Base-by-base conservation (phyloP, 2,329 filamentous ascomycete species). In the Penicillium sp. region DNA sequence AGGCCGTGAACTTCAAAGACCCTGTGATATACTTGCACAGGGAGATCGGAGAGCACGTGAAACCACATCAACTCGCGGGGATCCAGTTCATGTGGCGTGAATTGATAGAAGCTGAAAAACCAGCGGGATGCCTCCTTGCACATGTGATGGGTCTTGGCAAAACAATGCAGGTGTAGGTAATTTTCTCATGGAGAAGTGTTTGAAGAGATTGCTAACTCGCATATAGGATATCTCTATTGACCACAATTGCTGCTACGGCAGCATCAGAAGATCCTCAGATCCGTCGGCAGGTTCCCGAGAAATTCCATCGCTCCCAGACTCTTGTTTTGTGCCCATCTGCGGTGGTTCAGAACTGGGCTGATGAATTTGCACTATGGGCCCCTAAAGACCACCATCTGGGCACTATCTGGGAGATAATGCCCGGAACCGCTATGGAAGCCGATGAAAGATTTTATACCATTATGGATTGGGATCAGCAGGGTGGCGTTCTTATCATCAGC, bases 71-170 rank as follows among this genome's bases (percentile, higher is more conserved):
- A 67, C 79, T 95, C 43, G 80, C 85, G 1, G 92, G 92, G 1
- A 85, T 96, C 18, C 87, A 87, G 10, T 96, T 96, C 72, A 83
- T 97, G 79, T 97, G 92, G 91, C 87, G 91, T 61, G 88, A 93
- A 59, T 77, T 96, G 40, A 83, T 93, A 5, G 80, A 82, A 28
- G 82, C 86, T 51, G 75, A 80, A 3, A 75, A 78, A 5, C 80
- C 81, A 16, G 87, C 92, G 71, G 92, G 92, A 2, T 95, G 90
- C 67, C 80, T 96, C 11, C 79, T 96, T 18, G 89, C 92, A 5
- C 92, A 96, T 70, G 91, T 90, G 0, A 96, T 96, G 92, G 92
- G 92, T 1, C 76, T 96, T 2, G 92, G 92, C 14, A 97, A 96
- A 76, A 95, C 92, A 0, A 91, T 96, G 87, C 92, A 96, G 75